Base-by-base conservation (phyloP, 768 basidiomycete genomes). In the Termitomyces sp. region DNA sequence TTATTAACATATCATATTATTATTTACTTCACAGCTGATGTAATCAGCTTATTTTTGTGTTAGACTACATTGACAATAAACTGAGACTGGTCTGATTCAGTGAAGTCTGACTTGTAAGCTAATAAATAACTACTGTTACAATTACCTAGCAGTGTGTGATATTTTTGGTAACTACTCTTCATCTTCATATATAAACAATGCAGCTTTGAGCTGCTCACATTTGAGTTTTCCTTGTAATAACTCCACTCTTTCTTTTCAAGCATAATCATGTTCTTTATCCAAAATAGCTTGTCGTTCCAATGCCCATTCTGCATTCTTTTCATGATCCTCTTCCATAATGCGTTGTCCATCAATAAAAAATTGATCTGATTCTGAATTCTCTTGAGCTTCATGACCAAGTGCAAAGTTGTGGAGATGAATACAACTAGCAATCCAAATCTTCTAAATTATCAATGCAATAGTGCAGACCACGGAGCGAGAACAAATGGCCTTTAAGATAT, bases 361-460 rank as follows among this genome's bases (percentile, higher is more conserved):
- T 20, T 42, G 2, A 20, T 42, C n/a, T 40, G 43, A 8, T 4
- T 43, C 20, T n/a, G 20, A 10, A 43, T 43, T 43, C 12, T 43
- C 10, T 20, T 43, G 43, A 9, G 20, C 43, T 43, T 43, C 12
- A 43, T 43, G 20, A 22, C 43, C 20, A 43, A 43, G 43, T 9
- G 20, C 20, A 66, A 70, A 70, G 3, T 56, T 47, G 60, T 73
- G 71, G 13, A 73, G 61, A 43, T 65, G 58, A 47, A 73, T 69
- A 54, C 72, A 73, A n/a, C 65, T 59, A 3, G 53, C 60, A 22
- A 74, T 62, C 71, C 71, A 73, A 1, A 14, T 54, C 57, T 7
- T 59, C 44, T 18, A 53, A 28, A 48, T 61, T 30, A 26, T 68
- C 59, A 54, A 74, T 73, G 5, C 18, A 42, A 13, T 68, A 49